These are phyloP conservation scores for Penicillium argentinense DNA, from an alignment of 495 filamentous ascomycete species.

Conservation along the genomic window DNA sequence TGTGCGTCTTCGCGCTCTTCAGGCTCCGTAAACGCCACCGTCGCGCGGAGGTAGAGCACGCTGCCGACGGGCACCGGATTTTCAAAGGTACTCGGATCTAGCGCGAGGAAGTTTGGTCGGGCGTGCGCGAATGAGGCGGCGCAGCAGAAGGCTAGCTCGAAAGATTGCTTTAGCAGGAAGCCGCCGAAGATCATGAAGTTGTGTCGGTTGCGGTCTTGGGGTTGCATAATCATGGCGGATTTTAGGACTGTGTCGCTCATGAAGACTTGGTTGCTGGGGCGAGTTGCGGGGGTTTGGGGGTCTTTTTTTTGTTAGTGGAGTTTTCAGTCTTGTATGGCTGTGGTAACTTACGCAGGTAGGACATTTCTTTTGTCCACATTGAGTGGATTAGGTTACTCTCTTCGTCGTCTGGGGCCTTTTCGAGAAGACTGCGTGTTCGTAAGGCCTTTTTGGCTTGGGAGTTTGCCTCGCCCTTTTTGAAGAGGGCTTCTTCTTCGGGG, in stretches of 20 bases:
- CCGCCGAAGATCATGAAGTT: conserved; percentile 92
- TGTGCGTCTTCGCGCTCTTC: conserved; percentile 35
- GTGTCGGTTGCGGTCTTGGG: conserved; percentile 80
- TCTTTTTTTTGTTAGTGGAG: conserved; percentile 35
- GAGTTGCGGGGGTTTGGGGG: conserved; percentile 54
- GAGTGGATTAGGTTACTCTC: conserved; percentile 78
- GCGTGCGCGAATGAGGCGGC: conserved; percentile 75
- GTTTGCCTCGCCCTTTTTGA: conserved; percentile 68
- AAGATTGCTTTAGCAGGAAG: conserved; percentile 77
- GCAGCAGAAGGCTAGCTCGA: conserved; percentile 87
- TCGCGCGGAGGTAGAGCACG: conserved; percentile 77
- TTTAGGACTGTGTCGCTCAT: conserved; percentile 69
- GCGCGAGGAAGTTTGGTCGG: conserved; percentile 72
- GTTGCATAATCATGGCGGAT: conserved; percentile 82
- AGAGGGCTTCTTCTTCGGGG: conserved; percentile 68
- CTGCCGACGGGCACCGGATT: conserved; percentile 83
- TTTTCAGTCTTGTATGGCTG: neutral
- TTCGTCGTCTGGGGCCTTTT: conserved; percentile 72
- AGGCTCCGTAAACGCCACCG: conserved; percentile 75
- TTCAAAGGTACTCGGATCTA: conserved; percentile 80
- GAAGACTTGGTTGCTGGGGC: conserved; percentile 62
- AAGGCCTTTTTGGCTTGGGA: conserved; percentile 71
- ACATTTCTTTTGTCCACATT: conserved; percentile 73
- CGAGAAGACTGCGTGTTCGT: conserved; percentile 61
- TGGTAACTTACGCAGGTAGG: conserved; percentile 55